Base-by-base conservation (phyloP, 1,139 yeast genomes). In the Pichia sp. region DNA sequence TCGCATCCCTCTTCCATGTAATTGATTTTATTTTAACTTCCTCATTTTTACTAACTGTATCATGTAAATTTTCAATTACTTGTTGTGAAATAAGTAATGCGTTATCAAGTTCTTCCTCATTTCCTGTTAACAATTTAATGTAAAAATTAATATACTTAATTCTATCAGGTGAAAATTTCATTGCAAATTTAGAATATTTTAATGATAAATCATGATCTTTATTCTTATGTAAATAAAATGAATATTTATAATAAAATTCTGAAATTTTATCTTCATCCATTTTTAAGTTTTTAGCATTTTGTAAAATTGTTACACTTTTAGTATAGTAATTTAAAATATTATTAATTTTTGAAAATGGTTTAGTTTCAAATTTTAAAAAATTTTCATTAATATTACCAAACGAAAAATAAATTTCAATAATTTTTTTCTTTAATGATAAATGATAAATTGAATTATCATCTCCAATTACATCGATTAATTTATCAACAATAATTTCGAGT, bases 141-240 rank as follows among this genome's bases (percentile, higher is more conserved):
- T 79, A 63, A 44, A 79, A 58, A 56, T 79, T 80, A 74, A 83
- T 73, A 39, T 76, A 70, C 50, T 71, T 70, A 47, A 75, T 63
- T 54, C 71, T 70, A 11, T 66, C 66, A 1, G 76, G 72, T 40
- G 72, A 66, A 10, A 63, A 54, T 9, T 61, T 61, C 34, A 78
- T 60, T 1, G 69, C 59, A 5, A 57, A 44, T 51, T 70, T 73
- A 42, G 69, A 44, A 28, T 67, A 73, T 36, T 60, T 60, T 39
- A 68, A 62, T 1, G 75, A 64, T 7, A 59, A 63, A 34, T 62
- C 65, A 9, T 66, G 56, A 29, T 65, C 62, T 41, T 71, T 65
- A 37, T 61, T 53, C 42, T 66, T 66, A 4, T 71, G 64, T 27
- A 68, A 53, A 11, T 65, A 59, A 31, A 63, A 61, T 2, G 72